phyloP scores from a whole-genome alignment of 2,329 filamentous ascomycete species.

The Aspergillus sp. region DNA sequence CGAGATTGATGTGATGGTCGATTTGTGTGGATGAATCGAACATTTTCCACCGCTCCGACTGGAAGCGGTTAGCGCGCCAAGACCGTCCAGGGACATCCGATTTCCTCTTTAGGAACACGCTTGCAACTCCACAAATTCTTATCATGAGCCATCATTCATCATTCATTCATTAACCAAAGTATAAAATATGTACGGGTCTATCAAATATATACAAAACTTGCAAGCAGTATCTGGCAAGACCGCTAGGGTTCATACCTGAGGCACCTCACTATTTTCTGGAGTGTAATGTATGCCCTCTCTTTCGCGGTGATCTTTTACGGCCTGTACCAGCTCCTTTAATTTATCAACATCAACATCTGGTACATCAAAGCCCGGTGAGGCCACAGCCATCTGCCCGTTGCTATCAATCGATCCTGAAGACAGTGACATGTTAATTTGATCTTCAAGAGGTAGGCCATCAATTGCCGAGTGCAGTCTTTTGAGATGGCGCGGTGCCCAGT shows the following conservation, averaged over 20 bases:
- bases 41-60: slow-evolving; percentile 29
- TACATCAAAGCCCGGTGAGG: neutral
- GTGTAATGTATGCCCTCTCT: neutral
- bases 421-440: neutral
- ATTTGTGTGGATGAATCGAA: slow-evolving; percentile 36
- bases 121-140: neutral
- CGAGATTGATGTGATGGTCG: slow-evolving; percentile 22
- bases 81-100: slow-evolving; percentile 2
- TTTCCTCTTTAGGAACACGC: neutral
- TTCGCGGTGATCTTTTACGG: neutral
- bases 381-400: neutral
- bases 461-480: neutral
- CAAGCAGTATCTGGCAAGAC: neutral
- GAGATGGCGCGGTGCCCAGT: slow-evolving; percentile 1
- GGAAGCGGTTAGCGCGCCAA: slow-evolving; percentile 28
- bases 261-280: neutral
- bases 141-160: neutral
- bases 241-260: neutral
- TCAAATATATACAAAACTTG: neutral
- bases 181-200: neutral
- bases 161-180: neutral
- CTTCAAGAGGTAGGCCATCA: neutral
- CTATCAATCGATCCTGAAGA: neutral
- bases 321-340: neutral
- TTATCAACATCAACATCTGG: neutral